Base-by-base conservation (phyloP, 495 filamentous ascomycete genomes). In the Neurospora intermedia region DNA sequence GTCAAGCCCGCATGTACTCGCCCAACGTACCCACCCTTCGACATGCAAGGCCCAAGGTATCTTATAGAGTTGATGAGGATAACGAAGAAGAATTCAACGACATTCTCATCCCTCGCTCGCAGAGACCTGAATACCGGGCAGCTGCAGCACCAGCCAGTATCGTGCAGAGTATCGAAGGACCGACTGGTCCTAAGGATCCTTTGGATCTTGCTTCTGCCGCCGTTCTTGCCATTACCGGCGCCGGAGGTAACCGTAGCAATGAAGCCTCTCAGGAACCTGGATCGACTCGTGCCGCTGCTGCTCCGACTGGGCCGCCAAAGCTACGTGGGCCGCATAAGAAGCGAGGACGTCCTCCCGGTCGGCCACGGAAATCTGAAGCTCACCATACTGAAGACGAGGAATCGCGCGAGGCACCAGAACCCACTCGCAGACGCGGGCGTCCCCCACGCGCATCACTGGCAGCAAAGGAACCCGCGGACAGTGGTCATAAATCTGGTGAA, bases 21-120 rank as follows among this genome's bases (percentile, higher is more conserved):
- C 72, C 77, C 3, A 82, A 83, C 39, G 69, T 75, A 3, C 83
- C 84, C 42, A 75, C 78, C 38, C 78, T 86, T 23, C 81, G 85
- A 39, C 84, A 85, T 71, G 83, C 85, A 41, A 82, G 82, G 69
- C 84, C 85, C 35, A 82, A 78, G 70, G 72, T 75, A 10, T 84
- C 83, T 23, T 86, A 85, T 62, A 69, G 79, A 6, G 80, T 82
- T 27, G 76, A 78, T 5, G 81, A 83, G n/a, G 77, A 82, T 23
- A 75, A 76, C 18, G 77, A 76, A 43, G 80, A 82, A 11, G 82
- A 85, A 31, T 81, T 81, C 8, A 74, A 83, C 73, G 82, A 85
- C 38, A 74, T 78, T 23, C 3, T 79, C 13, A 74, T 83, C 31
- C 78, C 78, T 20, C 76, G 73, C 38, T 76, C 75, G 31, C 73